Percentiles rank a stretch among this genome's conserved stretches.
phyloP scores from a whole-genome alignment of 805 yeast species.

The Candida glaebosa region DNA sequence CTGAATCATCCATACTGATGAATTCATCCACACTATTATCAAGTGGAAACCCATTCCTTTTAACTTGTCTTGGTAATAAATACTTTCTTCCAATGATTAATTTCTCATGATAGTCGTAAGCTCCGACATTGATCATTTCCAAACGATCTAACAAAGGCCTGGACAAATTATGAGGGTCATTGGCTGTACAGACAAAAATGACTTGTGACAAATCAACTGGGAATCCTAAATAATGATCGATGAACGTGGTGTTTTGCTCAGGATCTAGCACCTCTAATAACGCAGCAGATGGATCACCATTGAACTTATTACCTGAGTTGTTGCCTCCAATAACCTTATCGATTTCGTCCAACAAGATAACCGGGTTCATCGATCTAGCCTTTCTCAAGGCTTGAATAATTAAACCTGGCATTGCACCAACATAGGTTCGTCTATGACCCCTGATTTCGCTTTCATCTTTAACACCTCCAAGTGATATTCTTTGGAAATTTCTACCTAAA shows the following conservation, averaged over 20 bases:
- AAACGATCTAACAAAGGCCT: constrained; percentile 79
- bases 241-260: constrained; percentile 74
- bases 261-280: constrained; percentile 86
- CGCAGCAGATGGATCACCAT: constrained; percentile 91
- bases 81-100: constrained; percentile 64
- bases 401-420: constrained; percentile 89
- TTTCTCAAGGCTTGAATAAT: constrained; percentile 73
- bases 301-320: constrained; percentile 40
- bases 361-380: constrained; percentile 76
- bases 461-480: constrained; percentile 83
- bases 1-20: constrained; percentile 47
- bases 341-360: constrained; percentile 78
- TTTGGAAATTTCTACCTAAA: constrained; percentile 69
- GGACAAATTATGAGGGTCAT: constrained; percentile 66
- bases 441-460: constrained; percentile 86
- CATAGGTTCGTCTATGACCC: constrained; percentile 88
- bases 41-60: constrained; percentile 58
- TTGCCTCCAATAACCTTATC: constrained; percentile 69
- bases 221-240: constrained; percentile 81
- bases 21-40: constrained; percentile 24
- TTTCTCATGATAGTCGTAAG: constrained; percentile 79
- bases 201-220: constrained; percentile 82
- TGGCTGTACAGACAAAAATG: constrained; percentile 82
- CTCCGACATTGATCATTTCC: constrained; percentile 75
- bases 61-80: constrained; percentile 71